These are phyloP conservation scores for Medicago arabica DNA, from an alignment of 306 rosid genomes.

Conservation along the genomic window DNA sequence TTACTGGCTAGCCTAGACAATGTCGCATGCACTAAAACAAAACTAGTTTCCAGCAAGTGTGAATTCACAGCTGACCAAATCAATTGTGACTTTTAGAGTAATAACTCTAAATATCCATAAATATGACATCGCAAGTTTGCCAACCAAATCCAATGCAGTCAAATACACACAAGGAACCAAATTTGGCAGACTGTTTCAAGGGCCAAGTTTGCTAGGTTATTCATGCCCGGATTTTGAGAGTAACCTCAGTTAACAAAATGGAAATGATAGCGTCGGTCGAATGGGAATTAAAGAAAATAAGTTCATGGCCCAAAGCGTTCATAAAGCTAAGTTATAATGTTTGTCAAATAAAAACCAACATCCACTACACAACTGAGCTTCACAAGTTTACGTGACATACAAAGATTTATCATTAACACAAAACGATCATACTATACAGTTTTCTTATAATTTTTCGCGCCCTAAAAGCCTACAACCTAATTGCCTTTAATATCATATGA, in stretches of 20 bases:
- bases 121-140: background rate
- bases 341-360: conserved; percentile 26
- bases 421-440: background rate
- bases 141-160: conserved; percentile 13
- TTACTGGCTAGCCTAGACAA: conserved; percentile 20
- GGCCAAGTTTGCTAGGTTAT: conserved; percentile 5
- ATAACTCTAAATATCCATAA: conserved; percentile 28
- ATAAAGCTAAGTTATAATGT: conserved; percentile 3
- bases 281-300: conserved; percentile 1
- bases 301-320: background rate
- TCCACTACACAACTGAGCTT: conserved; percentile 24
- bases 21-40: conserved; percentile 20
- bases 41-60: conserved; percentile 26
- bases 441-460: background rate
- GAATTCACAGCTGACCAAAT: conserved; percentile 21
- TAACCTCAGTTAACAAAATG: conserved; percentile 2
- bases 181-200: conserved; percentile 17
- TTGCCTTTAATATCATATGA: background rate
- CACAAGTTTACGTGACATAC: conserved; percentile 26
- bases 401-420: background rate
- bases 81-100: background rate
- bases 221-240: background rate
- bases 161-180: conserved; percentile 19
- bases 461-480: background rate
- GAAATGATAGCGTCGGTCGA: conserved; percentile 1